phyloP scores from a whole-genome alignment of 805 yeast genomes.

The Candida nemodendra region DNA sequence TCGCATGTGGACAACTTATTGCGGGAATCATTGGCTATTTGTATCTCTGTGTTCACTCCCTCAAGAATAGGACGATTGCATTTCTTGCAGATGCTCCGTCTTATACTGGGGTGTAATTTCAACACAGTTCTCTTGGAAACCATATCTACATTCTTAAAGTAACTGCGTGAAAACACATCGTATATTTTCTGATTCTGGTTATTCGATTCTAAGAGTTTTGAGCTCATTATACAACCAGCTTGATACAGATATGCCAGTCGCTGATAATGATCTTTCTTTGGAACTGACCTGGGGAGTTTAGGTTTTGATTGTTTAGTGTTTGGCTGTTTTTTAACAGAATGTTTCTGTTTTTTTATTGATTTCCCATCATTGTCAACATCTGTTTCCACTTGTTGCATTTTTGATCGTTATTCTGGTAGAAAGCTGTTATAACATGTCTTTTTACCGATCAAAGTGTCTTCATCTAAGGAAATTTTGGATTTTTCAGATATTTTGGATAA shows the following conservation, averaged over 20 bases:
- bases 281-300: constrained; percentile 39
- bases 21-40: constrained; percentile 44
- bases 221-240: constrained; percentile 43
- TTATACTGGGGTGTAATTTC: constrained; percentile 60
- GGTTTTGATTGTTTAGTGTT: constrained; percentile 5
- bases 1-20: constrained; percentile 37
- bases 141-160: constrained; percentile 51
- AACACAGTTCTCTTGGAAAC: constrained; percentile 69
- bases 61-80: constrained; percentile 56
- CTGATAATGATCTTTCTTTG: constrained; percentile 58
- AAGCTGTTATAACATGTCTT: too few species aligned
- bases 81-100: constrained; percentile 66
- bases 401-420: too few species aligned
- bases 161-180: constrained; percentile 52
- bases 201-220: constrained; percentile 3
- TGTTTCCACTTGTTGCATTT: too few species aligned
- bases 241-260: constrained; percentile 61
- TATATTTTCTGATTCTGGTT: constrained; percentile 16
- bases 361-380: too few species aligned
- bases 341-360: constrained; percentile 1
- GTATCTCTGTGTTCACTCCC: constrained; percentile 40
- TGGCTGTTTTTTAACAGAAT: constrained; percentile 2
- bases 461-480: too few species aligned
- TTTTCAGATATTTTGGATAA: too few species aligned
- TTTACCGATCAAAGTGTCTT: too few species aligned